These are phyloP conservation scores for Phytophthora niederhauseri DNA, from an alignment of 352 stramenopile species.

Conservation along the genomic window DNA sequence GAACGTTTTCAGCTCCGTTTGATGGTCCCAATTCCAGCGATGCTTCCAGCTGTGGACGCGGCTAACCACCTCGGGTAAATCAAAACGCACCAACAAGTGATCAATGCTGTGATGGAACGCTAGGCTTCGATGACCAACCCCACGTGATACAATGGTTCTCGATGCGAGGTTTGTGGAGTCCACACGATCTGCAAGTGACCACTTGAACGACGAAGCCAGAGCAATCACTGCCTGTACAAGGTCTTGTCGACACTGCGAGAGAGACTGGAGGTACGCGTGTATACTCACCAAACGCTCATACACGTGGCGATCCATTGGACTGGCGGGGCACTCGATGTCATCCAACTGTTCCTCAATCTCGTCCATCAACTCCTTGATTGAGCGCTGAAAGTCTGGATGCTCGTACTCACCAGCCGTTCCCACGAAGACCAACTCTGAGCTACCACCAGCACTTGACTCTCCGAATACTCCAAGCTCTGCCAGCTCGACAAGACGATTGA, in stretches of 20 bases:
- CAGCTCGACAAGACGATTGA: not conserved
- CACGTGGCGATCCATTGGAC: not conserved
- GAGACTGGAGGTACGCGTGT: not conserved
- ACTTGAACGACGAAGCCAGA: not conserved
- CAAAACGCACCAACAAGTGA: not conserved
- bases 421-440: not conserved
- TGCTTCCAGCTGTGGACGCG: not conserved
- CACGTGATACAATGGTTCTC: not conserved
- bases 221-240: not conserved
- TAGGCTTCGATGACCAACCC: not conserved
- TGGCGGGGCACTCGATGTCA: not conserved
- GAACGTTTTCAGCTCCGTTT: not conserved
- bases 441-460: not conserved
- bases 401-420: not conserved
- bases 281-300: not conserved
- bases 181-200: not conserved
- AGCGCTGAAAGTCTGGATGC: not conserved
- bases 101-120: constrained; percentile 1
- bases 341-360: not conserved
- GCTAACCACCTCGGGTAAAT: not conserved
- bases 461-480: not conserved
- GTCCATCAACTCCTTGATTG: not conserved
- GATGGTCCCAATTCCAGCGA: not conserved
- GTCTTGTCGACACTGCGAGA: not conserved
- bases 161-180: not conserved